Conservation (phyloP, 371 early-diverging fungal genomes). For the Saksenaea vasiformis region DNA sequence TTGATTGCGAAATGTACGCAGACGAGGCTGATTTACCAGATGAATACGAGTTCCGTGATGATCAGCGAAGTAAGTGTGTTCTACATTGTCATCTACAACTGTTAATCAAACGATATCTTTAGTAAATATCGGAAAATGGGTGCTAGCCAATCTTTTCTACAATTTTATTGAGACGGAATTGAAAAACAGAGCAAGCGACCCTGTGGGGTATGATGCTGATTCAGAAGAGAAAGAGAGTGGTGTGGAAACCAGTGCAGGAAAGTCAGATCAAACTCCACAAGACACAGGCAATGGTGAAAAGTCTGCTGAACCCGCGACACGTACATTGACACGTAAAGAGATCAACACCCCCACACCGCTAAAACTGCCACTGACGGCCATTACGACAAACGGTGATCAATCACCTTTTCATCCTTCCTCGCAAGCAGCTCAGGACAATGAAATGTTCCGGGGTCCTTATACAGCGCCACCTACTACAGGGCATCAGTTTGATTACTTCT, state of each 20-base stretch:
- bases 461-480: conserved; percentile 46
- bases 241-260: background rate
- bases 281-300: conserved; percentile 2
- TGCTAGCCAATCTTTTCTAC: conserved; percentile 71
- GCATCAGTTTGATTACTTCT: conserved; percentile 48
- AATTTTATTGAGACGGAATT: conserved; percentile 52
- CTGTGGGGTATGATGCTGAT: conserved; percentile 6
- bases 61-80: conserved; percentile 63
- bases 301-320: conserved; percentile 9
- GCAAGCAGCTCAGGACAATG: conserved; percentile 10
- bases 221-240: background rate
- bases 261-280: background rate
- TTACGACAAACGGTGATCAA: conserved; percentile 27
- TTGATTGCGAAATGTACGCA: conserved; percentile 85
- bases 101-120: background rate
- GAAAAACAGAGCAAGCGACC: conserved; percentile 16
- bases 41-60: conserved; percentile 62
- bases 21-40: conserved; percentile 64
- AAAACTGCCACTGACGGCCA: conserved; percentile 26
- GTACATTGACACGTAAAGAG: conserved; percentile 6
- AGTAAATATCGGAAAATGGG: conserved; percentile 89
- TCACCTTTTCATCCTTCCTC: conserved; percentile 24
- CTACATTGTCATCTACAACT: background rate
- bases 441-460: conserved; percentile 32
- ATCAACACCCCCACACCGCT: conserved; percentile 5